Conservation (phyloP, 371 early-diverging fungal species). For the Massospora cicadina region DNA sequence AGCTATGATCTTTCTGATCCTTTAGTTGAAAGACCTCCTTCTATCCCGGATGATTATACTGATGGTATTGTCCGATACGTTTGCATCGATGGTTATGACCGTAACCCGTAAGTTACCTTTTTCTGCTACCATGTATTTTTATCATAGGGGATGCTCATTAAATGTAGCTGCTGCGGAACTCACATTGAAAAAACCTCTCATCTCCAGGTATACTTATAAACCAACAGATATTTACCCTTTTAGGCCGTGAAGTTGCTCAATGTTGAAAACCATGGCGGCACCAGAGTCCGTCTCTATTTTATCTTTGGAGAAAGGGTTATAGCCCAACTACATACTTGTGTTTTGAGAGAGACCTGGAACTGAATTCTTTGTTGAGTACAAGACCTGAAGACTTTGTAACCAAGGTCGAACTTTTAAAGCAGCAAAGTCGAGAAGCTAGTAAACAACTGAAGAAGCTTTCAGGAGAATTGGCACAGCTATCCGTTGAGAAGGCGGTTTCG, state of each 20-base stretch:
- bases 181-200: constrained; percentile 1
- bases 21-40: not conserved
- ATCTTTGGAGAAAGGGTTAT: not conserved
- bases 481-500: not conserved
- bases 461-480: not conserved
- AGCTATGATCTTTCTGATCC: not conserved
- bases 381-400: not conserved
- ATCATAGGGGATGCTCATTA: not conserved
- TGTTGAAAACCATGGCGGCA: not conserved
- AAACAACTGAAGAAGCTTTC: not conserved
- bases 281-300: not conserved
- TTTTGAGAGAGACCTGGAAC: not conserved
- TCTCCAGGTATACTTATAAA: not conserved
- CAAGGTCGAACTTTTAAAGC: too few species aligned
- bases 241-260: constrained; percentile 4
- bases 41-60: constrained; percentile 2
- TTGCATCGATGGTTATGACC: constrained; percentile 1
- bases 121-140: too few species aligned
- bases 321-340: not conserved
- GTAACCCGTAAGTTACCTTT: not conserved
- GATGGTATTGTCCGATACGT: constrained; percentile 2
- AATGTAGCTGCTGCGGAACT: constrained; percentile 5
- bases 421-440: not conserved
- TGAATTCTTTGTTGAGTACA: not conserved
- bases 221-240: not conserved